Evolutionary conservation across 768 basidiomycete species (phyloP), one percentile per base, ranked within the genome.

Genomic region (Serpula lacrymans): DNA sequence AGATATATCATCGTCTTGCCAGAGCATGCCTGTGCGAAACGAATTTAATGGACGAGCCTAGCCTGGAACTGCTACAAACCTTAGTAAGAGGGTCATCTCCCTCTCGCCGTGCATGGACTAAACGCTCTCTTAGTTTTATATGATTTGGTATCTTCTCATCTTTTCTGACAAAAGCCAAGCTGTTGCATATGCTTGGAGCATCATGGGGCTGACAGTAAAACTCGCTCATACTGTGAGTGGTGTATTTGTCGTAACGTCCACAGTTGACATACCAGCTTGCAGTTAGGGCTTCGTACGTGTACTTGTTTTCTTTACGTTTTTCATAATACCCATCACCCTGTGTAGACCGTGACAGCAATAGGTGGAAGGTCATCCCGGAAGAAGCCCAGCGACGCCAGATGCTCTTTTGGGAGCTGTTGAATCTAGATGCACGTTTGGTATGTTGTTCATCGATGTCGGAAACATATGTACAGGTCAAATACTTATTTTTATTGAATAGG

Each of bases 81-180:
- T 61, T 86, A 51, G 82, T 83, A 58, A 47, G 71, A 49, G 32
- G 21, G 24, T 53, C 35, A 43, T 37, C 21, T 32, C 12, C 46
- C 5, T 3, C 23, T 16, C 35, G n/a, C 3, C 35, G 29, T 36
- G 31, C 44, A 23, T 34, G 42, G 14, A 28, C 32, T 38, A n/a
- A 46, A 57, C 54, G 47, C 41, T 35, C 61, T 62, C 10, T 65
- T 63, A 83, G 52, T 83, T 84, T 50, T 82, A 80, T 55, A 84
- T 83, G 82, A 73, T 81, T 26, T 84, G 82, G 77, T 85, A 82
- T 52, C 76, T 84, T 40, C 67, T 84, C 14, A 78, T 83, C 47
- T 85, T 84, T 48, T 84, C 82, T 11, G 81, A 84, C 54, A 80
- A 84, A 56, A 82, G 77, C 46, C 81, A 82, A 47, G 82, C 81